A percentile compares a stretch with the other conserved stretches of the same genome.
Evolutionary conservation across 2,329 filamentous ascomycete species (phyloP).

Genomic region (Cryphonectria parasitica): DNA sequence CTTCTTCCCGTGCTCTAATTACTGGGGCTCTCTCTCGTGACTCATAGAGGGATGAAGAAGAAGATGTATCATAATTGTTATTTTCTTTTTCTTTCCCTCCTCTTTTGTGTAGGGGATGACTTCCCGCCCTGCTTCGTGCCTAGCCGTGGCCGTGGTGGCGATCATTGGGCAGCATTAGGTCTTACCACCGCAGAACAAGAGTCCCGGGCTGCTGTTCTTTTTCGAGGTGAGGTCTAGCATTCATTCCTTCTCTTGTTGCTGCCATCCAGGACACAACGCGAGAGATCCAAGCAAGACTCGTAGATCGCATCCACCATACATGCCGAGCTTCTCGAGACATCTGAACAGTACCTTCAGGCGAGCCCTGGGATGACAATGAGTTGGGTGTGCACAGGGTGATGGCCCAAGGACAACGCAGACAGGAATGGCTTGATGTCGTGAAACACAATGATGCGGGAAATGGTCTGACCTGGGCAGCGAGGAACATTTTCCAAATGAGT

Average conservation of each 20-base stretch:
- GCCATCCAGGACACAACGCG: neutral
- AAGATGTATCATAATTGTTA: neutral
- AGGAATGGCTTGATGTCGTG: neutral
- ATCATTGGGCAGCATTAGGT: neutral
- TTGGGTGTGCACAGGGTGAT: neutral
- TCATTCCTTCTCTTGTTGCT: too few relatives aligned
- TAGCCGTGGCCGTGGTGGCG: neutral
- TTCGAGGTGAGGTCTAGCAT: too few relatives aligned
- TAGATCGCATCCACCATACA: neutral
- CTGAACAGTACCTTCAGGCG: neutral
- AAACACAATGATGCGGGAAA: neutral
- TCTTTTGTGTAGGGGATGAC: neutral
- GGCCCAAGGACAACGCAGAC: neutral
- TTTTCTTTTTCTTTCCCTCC: too few relatives aligned
- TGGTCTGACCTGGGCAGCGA: neutral
- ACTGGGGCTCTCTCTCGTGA: neutral
- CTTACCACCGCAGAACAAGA: neutral
- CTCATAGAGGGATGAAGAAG: neutral
- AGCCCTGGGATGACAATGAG: neutral
- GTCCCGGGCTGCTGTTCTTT: neutral
- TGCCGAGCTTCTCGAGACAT: neutral
- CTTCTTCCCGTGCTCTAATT: neutral
- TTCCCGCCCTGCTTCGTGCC: neutral
- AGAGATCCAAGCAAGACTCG: neutral
- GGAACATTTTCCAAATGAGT: neutral